Evolutionary conservation across 768 basidiomycete species (phyloP).

Genomic region (Amanita fuliginea): DNA sequence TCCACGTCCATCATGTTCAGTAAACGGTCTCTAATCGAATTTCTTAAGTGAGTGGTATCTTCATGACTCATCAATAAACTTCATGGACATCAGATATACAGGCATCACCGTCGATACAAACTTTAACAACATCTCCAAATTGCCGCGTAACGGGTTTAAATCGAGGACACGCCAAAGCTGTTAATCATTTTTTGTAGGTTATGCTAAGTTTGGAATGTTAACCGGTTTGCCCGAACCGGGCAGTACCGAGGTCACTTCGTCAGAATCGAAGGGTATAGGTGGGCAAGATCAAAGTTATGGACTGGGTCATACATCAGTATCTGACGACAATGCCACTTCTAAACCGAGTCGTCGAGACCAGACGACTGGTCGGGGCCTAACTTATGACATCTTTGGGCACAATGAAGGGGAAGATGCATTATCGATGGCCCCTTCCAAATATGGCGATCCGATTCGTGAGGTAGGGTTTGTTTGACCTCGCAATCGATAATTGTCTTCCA

Average conservation of each 20-base stretch:
- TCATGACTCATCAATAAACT: background rate
- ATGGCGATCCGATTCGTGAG: constrained; percentile 2
- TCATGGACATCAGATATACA: constrained; percentile 38
- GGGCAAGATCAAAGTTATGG: background rate
- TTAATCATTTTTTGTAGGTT: constrained; percentile 30
- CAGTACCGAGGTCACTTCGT: constrained; percentile 6
- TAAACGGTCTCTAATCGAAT: constrained; percentile 66
- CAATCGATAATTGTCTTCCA: background rate
- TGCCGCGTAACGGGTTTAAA: constrained; percentile 44
- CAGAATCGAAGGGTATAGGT: background rate
- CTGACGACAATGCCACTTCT: constrained; percentile 21
- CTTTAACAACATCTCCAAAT: constrained; percentile 61
- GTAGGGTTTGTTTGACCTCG: background rate
- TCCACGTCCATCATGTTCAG: constrained; percentile 67
- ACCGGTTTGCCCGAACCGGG: constrained; percentile 12
- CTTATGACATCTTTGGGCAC: constrained; percentile 38
- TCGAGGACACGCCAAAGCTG: background rate
- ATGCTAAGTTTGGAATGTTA: constrained; percentile 62
- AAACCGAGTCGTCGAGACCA: constrained; percentile 50
- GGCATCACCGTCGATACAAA: constrained; percentile 71
- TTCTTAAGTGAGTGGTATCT: constrained; percentile 47
- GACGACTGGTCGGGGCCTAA: constrained; percentile 39
- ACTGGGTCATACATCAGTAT: background rate
- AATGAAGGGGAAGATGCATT: constrained; percentile 46
- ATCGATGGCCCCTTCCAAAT: constrained; percentile 39